Base-by-base conservation (phyloP, 2,329 filamentous ascomycete species). In the Xylaria hypoxylon region DNA sequence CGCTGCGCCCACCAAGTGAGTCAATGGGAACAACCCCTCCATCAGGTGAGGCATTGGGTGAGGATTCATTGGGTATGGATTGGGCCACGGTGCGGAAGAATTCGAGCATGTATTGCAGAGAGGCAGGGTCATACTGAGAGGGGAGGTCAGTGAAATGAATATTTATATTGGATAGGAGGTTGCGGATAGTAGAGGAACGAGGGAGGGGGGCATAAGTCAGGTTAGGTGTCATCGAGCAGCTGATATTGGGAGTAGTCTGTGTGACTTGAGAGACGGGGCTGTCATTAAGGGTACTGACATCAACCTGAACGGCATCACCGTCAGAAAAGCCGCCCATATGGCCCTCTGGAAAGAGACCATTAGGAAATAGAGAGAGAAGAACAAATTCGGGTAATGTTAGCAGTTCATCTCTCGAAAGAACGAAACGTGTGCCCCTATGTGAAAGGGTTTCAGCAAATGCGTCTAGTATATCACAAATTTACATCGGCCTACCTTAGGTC, bases 21-120 rank as follows among this genome's bases (percentile, higher is more conserved):
- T 96, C 94, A 68, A 92, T 89, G 19, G 87, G 85, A 70, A 90
- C 86, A 51, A 85, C 88, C 73, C 82, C 85, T 68, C 87, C 82
- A 68, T 92, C 89, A 69, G 88, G 86, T 2, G 88, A 88, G 40
- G 87, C 82, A 63, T 86, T 87, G 38, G 90, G 88, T 59, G 92
- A 92, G 33, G 87, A 83, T 69, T 92, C 89, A 47, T 88, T 86
- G 10, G 93, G 93, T 72, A 99, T 98, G n/a, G 94, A 96, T 80
- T 97, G 94, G 60, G 96, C 96, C 70, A 99, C 95, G 72, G 90
- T 90, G 71, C 96, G 92, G 84, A 99, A 99, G 81, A 99, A 99
- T 75, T 97, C 95, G 71, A 99, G 88, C 96, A 99, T 99, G 83
- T 98, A 99, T 81, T 98, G 94, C 62, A 99, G 88, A 53, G 95